Base-by-base conservation (phyloP, 2,329 filamentous ascomycete species). In the Penicillium verrucosum region DNA sequence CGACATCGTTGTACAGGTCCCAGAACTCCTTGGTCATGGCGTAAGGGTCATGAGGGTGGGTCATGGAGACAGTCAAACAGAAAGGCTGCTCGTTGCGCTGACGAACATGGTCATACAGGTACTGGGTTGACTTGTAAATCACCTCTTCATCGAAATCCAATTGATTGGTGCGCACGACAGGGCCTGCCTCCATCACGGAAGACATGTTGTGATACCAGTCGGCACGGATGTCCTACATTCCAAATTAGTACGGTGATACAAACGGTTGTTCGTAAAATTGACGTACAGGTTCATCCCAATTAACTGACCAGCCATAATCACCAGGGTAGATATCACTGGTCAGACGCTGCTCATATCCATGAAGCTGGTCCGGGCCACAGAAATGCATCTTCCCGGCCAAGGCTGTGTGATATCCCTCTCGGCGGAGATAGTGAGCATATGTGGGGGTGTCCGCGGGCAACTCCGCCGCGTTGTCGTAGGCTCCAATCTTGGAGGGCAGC, bases 171-270 rank as follows among this genome's bases (percentile, higher is more conserved):
- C 92, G 85, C 40, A 95, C 88, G 67, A 92, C 96, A 30, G 88
- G 85, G 10, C 92, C 92, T 0, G 92, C 92, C 74, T 97, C 91
- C 68, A 93, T 80, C 65, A 97, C 93, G 7, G 92, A 96, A 69
- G 90, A 92, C 76, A 92, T 92, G 73, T 97, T 96, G 80, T 97
- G 92, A 73, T 94, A 97, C 90, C 92, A 97, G 76, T 97, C 92
- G 41, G 93, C 85, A 44, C 92, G 85, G 43, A 78, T 72, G 27
- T 77, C 73, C 73, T 76, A 59, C 10, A 41, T 23, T 29, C 16
- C 11, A 18, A 18, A 37, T 49, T 27, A 43, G 51, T 41, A 53
- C 14, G 10, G 54, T 56, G 54, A 43, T 40, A 40, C 18, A 27
- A 12, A 6, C 9, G 21, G 46, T 9, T 44, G 44, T 9, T 44